Percentiles rank a stretch among this genome's conserved stretches.
Conservation (phyloP, 176 grass and related monocot genomes). For the Ensete glaucum region DNA sequence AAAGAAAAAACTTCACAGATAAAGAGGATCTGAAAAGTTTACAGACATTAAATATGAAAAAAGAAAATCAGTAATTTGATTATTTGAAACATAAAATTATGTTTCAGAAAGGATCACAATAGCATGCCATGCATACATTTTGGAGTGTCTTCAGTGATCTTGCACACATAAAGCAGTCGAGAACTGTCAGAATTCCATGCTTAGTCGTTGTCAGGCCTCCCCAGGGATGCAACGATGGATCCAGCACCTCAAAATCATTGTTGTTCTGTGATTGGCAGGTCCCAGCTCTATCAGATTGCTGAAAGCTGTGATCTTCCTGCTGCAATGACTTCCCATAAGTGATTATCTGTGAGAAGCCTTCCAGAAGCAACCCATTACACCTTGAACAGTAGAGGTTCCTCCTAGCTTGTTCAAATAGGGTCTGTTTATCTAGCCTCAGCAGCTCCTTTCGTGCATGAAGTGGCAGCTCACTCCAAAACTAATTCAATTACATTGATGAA, state of each 20-base stretch:
- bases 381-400: slow-evolving; percentile 95
- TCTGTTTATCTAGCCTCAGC: slow-evolving; percentile 81
- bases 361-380: slow-evolving; percentile 84
- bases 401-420: slow-evolving; percentile 76
- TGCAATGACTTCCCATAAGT: slow-evolving; percentile 64
- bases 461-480: slow-evolving; percentile 84
- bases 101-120: not conserved
- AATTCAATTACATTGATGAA: slow-evolving; percentile 31
- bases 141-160: slow-evolving; percentile 64
- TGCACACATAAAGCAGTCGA: slow-evolving; percentile 71
- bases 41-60: not conserved
- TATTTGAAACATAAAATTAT: too few species aligned
- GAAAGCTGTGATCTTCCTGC: slow-evolving; percentile 32
- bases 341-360: slow-evolving; percentile 83
- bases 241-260: slow-evolving; percentile 36
- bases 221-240: slow-evolving; percentile 72
- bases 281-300: slow-evolving; percentile 17
- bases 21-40: not conserved
- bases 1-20: not conserved
- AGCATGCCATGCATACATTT: slow-evolving; percentile 44
- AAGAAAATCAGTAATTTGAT: not conserved
- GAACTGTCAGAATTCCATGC: slow-evolving; percentile 78
- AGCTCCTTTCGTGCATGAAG: slow-evolving; percentile 55
- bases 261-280: slow-evolving; percentile 21
- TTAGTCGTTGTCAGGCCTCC: slow-evolving; percentile 79